Base-by-base conservation (phyloP, 2,329 filamentous ascomycete genomes). In the Trichophyton rubrum region DNA sequence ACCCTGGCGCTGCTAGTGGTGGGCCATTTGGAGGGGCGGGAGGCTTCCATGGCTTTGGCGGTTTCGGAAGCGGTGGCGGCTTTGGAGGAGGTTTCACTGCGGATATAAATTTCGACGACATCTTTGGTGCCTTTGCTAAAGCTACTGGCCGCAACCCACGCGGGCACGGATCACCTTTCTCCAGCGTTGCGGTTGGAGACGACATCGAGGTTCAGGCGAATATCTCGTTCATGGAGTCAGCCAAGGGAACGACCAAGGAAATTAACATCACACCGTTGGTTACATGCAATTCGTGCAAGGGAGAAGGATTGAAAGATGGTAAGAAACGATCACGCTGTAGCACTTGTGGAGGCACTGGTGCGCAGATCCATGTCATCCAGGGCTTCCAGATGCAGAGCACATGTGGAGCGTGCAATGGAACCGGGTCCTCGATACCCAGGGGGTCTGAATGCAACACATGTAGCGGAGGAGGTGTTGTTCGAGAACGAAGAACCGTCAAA, bases 311-410 rank as follows among this genome's bases (percentile, higher is more conserved):
- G 73, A 97, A 96, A 78, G 74, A 85, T 62, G 92, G 92, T 9
- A 82, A 86, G 11, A 85, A 88, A 73, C 81, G 85, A 67, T 79
- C 83, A 24, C 78, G 85, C 63, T 99, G 93, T 75, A 85, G 85
- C 71, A 78, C 82, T 59, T 99, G 93, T 72, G 86, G 88, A 63
- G 93, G 93, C 15, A 90, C 90, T 1, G 93, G 93, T 58, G 89
- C 88, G 41, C 82, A 89, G 61, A 86, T 97, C 56, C 90, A 95
- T 73, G 87, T 90, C 69, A 88, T 96, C 82, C 85, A 89, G 67
- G 90, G 90, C 59, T 97, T 99, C 77, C 92, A 97, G 77, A 92
- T 99, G 86, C 89, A 89, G 3, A 89, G 89, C 63, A 95, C 90
- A 1, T 99, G 93, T 73, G 80, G 82, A 20, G 77, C 84, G 40